Conservation (phyloP, 768 basidiomycete genomes). For the Tricholoma bakamatsutake region DNA sequence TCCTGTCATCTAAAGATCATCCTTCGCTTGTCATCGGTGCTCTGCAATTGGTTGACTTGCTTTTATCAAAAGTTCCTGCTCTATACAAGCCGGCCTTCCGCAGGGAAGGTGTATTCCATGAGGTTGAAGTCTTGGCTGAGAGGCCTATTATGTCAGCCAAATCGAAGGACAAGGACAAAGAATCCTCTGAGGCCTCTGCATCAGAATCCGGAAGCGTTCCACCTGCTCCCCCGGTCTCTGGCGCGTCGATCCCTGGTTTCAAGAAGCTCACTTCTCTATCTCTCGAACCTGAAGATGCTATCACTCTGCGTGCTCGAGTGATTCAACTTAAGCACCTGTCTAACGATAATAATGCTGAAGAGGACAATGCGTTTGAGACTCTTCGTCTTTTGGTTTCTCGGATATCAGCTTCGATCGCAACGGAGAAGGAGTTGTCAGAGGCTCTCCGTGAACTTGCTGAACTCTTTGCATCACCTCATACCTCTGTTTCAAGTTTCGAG, state of each 20-base stretch:
- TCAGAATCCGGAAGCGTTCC: conserved; percentile 33
- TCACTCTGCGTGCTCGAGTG: conserved; percentile 87
- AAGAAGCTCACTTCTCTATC: conserved; percentile 67
- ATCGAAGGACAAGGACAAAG: conserved; percentile 42
- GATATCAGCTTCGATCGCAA: conserved; percentile 47
- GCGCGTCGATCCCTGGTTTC: conserved; percentile 51
- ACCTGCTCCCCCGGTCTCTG: conserved; percentile 30
- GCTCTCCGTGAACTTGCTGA: conserved; percentile 72
- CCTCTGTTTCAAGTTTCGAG: conserved; percentile 93
- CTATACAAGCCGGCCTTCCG: conserved; percentile 88
- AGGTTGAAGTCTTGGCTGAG: conserved; percentile 74
- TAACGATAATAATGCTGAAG: conserved; percentile 47
- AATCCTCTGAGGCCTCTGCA: conserved; percentile 29
- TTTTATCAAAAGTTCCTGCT: conserved; percentile 76
- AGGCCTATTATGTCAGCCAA: conserved; percentile 49
- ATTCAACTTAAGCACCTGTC: conserved; percentile 78
- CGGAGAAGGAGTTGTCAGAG: conserved; percentile 58
- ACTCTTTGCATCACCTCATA: conserved; percentile 69
- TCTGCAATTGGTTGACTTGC: conserved; percentile 88
- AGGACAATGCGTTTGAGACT: conserved; percentile 57
- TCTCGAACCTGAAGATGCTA: conserved; percentile 83
- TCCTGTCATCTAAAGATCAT: conserved; percentile 90
- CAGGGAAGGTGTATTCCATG: conserved; percentile 94
- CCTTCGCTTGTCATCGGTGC: conserved; percentile 81
- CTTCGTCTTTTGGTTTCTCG: conserved; percentile 61